Percentiles rank a stretch among this genome's conserved stretches.
Conservation (phyloP, 2,329 filamentous ascomycete species). For the Aspergillus carbonarius region DNA sequence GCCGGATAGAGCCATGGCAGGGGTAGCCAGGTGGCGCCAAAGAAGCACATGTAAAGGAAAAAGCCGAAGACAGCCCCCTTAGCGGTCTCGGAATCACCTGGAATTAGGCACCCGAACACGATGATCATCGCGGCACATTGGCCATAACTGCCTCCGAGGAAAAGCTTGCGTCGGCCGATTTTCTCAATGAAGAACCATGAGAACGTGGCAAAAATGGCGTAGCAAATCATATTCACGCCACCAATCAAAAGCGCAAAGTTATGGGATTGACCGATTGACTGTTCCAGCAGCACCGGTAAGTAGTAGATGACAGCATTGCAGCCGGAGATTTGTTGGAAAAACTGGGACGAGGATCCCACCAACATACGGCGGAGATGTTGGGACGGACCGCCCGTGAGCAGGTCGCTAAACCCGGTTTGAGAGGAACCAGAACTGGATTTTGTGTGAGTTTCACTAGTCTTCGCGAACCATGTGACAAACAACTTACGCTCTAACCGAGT, state of each 20-base stretch:
- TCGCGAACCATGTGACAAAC: too few species aligned
- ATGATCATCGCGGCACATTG: slow-evolving; percentile 16
- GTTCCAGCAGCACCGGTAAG: slow-evolving; percentile 12
- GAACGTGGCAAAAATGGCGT: slow-evolving; percentile 18
- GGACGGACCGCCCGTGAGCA: slow-evolving; percentile 16
- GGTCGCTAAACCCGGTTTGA: slow-evolving; percentile 8
- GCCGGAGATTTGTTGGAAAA: slow-evolving; percentile 17
- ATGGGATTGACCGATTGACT: slow-evolving; percentile 13
- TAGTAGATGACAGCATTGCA: slow-evolving; percentile 21
- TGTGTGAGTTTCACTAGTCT: neutral
- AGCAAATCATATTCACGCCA: slow-evolving; percentile 19
- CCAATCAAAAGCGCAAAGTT: slow-evolving; percentile 16
- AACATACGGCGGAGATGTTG: slow-evolving; percentile 18
- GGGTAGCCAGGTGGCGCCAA: slow-evolving; percentile 50
- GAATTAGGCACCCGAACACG: slow-evolving; percentile 15
- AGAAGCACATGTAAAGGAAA: slow-evolving; percentile 22
- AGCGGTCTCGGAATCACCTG: slow-evolving; percentile 8
- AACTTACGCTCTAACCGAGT: slow-evolving; percentile 16
- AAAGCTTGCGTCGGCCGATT: slow-evolving; percentile 16
- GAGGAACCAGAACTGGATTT: slow-evolving; percentile 4
- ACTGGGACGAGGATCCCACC: slow-evolving; percentile 13
- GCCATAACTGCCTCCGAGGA: slow-evolving; percentile 14
- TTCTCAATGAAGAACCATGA: slow-evolving; percentile 20
- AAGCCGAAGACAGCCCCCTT: slow-evolving; percentile 20
- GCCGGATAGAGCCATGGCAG: slow-evolving; percentile 54